phyloP scores from a whole-genome alignment of 495 filamentous ascomycete genomes.

The Podospora pseudocomata region DNA sequence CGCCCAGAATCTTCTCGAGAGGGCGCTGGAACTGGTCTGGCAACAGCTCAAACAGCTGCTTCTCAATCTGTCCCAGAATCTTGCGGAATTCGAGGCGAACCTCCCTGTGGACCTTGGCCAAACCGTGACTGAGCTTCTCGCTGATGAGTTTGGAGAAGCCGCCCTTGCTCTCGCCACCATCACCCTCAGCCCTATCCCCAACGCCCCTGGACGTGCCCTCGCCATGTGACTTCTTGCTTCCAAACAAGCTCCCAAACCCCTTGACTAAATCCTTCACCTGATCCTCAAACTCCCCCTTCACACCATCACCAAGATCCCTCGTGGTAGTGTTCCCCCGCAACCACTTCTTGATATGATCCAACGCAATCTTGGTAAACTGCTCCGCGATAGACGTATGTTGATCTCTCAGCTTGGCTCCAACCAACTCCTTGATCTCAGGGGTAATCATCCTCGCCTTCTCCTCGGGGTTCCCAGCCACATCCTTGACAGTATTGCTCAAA shows the following conservation, averaged over 20 bases:
- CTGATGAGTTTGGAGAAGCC: slow-evolving; percentile 38
- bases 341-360: slow-evolving; percentile 37
- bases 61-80: slow-evolving; percentile 33
- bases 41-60: slow-evolving; percentile 35
- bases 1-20: slow-evolving; percentile 36
- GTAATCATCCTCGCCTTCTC: slow-evolving; percentile 35
- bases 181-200: slow-evolving; percentile 20
- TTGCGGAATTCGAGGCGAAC: slow-evolving; percentile 38
- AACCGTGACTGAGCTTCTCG: slow-evolving; percentile 35
- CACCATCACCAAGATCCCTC: slow-evolving; percentile 35
- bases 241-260: slow-evolving; percentile 33
- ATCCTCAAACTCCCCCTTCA: slow-evolving; percentile 36
- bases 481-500: slow-evolving; percentile 34
- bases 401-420: slow-evolving; percentile 28
- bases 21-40: slow-evolving; percentile 33
- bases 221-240: slow-evolving; percentile 23
- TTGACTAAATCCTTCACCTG: slow-evolving; percentile 38
- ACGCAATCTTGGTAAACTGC: slow-evolving; percentile 35
- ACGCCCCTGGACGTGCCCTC: slow-evolving; percentile 23
- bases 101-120: slow-evolving; percentile 33
- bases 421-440: slow-evolving; percentile 36
- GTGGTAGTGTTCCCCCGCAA: slow-evolving; percentile 34
- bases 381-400: slow-evolving; percentile 34
- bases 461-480: slow-evolving; percentile 32
- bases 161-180: slow-evolving; percentile 13